phyloP scores from a whole-genome alignment of 2,329 filamentous ascomycete genomes.

The Periconia macrospinosa region DNA sequence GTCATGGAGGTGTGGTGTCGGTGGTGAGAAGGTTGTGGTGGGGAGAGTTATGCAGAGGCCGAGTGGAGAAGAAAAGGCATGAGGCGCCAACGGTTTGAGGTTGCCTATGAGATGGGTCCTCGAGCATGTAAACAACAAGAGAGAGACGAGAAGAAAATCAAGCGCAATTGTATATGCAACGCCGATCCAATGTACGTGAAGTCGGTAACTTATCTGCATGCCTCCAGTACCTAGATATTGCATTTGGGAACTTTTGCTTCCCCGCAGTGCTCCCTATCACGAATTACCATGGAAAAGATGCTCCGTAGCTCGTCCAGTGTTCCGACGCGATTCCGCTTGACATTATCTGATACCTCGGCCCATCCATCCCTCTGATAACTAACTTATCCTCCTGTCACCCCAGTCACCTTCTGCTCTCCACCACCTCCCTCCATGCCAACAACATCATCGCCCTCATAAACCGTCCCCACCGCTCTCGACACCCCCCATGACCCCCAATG shows the following conservation, averaged over 20 bases:
- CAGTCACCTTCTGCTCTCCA: slow-evolving; percentile 13
- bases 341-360: slow-evolving; percentile 30
- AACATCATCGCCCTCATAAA: not conserved
- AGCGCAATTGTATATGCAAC: too few species aligned
- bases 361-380: slow-evolving; percentile 17
- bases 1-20: not conserved
- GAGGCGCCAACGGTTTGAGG: slow-evolving; percentile 11
- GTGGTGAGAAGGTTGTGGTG: not conserved
- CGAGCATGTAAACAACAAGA: slow-evolving; percentile 13
- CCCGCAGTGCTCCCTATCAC: slow-evolving; percentile 24
- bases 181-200: too few species aligned
- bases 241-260: slow-evolving; percentile 3
- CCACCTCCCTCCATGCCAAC: slow-evolving; percentile 1
- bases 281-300: not conserved
- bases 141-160: too few species aligned
- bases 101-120: slow-evolving; percentile 9
- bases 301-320: not conserved
- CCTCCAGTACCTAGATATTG: too few species aligned
- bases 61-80: slow-evolving; percentile 1
- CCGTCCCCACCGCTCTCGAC: not conserved
- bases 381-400: too few species aligned
- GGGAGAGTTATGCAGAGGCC: not conserved
- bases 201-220: too few species aligned
- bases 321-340: slow-evolving; percentile 5
- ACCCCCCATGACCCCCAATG: slow-evolving; percentile 29